Conservation (phyloP, 2,329 filamentous ascomycete species). For the Fusarium sp. region DNA sequence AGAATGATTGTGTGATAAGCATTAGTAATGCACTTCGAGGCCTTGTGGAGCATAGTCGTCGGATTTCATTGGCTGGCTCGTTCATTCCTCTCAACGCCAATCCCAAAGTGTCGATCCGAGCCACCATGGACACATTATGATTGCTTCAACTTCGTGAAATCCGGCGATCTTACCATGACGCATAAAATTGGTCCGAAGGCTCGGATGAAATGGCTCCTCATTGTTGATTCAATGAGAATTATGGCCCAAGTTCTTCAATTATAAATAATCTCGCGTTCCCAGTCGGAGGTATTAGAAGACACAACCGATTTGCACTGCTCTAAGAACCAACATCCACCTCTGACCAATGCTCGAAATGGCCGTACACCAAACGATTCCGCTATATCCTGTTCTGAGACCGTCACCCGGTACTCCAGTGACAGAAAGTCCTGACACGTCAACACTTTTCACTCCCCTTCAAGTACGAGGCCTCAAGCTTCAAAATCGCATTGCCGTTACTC, state of each 20-base stretch:
- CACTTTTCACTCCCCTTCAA: not conserved
- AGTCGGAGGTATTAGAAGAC: no score
- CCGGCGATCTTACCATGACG: not conserved
- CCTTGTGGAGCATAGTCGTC: fast-evolving
- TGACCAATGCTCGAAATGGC: not conserved
- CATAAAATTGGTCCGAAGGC: not conserved
- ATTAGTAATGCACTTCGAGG: not conserved
- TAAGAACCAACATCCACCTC: not conserved
- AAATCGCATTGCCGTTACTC: slow-evolving; percentile 1
- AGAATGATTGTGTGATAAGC: not conserved
- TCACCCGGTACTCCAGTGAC: fast-evolving
- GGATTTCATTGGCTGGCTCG: not conserved
- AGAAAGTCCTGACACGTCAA: fast-evolving
- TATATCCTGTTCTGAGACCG: fast-evolving
- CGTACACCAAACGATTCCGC: fast-evolving
- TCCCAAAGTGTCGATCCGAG: not conserved
- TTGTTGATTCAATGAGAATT: no score
- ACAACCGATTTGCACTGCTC: no score
- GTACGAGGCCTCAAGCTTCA: not conserved
- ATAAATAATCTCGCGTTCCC: no score
- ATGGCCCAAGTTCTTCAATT: no score
- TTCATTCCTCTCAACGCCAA: not conserved
- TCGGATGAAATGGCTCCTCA: no score
- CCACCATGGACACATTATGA: not conserved
- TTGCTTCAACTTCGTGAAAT: fast-evolving